Evolutionary conservation across 805 yeast genomes (phyloP).

Genomic region (Candida endomychidarum): DNA sequence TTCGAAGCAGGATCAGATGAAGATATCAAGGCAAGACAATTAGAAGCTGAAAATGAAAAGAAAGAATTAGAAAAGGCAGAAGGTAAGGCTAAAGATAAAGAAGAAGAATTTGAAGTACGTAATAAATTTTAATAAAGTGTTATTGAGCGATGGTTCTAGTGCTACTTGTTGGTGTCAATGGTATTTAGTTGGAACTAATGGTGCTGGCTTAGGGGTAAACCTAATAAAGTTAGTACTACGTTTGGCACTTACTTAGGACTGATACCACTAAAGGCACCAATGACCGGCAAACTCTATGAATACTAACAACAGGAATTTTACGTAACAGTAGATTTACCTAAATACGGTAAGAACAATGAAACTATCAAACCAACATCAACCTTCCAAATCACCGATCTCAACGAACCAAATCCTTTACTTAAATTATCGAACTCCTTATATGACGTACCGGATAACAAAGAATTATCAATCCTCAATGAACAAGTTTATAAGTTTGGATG

Average conservation of each 20-base stretch:
- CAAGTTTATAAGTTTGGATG: constrained; percentile 72
- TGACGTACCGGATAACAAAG: constrained; percentile 23
- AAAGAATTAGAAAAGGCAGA: constrained; percentile 48
- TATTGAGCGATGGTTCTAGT: constrained; percentile 3
- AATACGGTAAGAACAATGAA: constrained; percentile 18
- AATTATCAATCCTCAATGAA: constrained; percentile 38
- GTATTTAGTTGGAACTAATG: not conserved
- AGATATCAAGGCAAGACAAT: constrained; percentile 61
- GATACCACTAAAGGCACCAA: no score
- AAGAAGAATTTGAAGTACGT: constrained; percentile 26
- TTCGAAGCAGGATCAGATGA: constrained; percentile 91
- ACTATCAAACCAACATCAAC: constrained; percentile 40
- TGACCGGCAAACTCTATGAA: constrained; percentile 10
- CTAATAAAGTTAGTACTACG: no score
- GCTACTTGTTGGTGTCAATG: not conserved
- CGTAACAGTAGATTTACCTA: constrained; percentile 35
- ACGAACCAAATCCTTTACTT: constrained; percentile 33
- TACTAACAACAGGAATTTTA: constrained; percentile 34
- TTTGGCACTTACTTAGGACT: no score
- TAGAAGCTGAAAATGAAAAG: constrained; percentile 27
- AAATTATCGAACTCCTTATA: constrained; percentile 34
- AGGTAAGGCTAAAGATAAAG: constrained; percentile 3
- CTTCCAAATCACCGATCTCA: constrained; percentile 37
- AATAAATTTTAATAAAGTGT: constrained; percentile 12
- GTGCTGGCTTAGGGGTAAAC: no score